Base-by-base conservation (phyloP, 441 rosid genomes). In the Erodium chrysanthum region DNA sequence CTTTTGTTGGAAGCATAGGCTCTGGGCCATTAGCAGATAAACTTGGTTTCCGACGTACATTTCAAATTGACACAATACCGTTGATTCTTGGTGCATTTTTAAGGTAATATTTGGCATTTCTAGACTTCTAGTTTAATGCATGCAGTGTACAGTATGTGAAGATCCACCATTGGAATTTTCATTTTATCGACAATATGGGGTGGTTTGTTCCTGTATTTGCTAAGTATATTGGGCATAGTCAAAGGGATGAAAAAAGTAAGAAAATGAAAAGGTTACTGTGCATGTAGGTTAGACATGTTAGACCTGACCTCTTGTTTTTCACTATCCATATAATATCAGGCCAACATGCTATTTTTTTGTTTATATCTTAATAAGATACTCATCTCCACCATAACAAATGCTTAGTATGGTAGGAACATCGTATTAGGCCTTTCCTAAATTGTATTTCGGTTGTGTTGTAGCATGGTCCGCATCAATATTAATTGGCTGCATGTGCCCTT, bases 1-100 rank as follows among this genome's bases (percentile, higher is more conserved):
- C 93, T n/a, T 87, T 89, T 70, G 8, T 89, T 68, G 96, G 96
- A 69, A 86, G 93, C 81, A 25, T 89, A 71, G 68, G 77, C 76
- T 78, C 80, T 31, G 86, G 91, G 70, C 79, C 84, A 23, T 66
- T 89, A 9, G 83, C 71, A 5, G 88, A 89, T 76, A 84, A 78
- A 71, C 76, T 89, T 22, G 93, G 96, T 58, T 86, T 83, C 74
- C 81, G 88, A 0, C 85, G 86, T 23, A 84, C 91, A 27, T 78
- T 89, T 76, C 96, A 89, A 76, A 73, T 86, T 58, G 87, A 63
- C 75, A 73, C 86, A 0, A 72, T 81, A 31, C 91, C 91, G 0
- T 71, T 87, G 67, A 71, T 84, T 76, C 79, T 85, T 66, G 94
- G 94, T 79, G 94, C 94, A 35, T 22, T 84, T 66, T 6, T 86